phyloP scores from a whole-genome alignment of 2,329 filamentous ascomycete genomes.

The Pseudocercospora ulei region DNA sequence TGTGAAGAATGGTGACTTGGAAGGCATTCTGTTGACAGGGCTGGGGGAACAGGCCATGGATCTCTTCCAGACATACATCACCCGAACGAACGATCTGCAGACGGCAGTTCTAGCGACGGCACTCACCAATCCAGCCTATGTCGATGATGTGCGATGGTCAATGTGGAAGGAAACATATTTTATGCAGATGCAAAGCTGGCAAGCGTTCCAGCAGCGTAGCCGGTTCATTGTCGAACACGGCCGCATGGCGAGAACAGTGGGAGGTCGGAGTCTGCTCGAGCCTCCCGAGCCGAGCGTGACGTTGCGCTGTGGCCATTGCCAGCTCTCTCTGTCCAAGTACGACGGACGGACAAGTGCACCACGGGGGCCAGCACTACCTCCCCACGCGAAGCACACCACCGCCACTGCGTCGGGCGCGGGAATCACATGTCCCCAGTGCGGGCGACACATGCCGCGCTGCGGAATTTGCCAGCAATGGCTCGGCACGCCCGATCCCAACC shows the following conservation, averaged over 20 bases:
- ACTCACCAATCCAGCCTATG: slow-evolving; percentile 63
- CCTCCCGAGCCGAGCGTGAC: slow-evolving; percentile 60
- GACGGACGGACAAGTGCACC: slow-evolving; percentile 26
- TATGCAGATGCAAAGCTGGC: slow-evolving; percentile 60
- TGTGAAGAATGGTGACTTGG: slow-evolving; percentile 58
- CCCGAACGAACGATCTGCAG: slow-evolving; percentile 67
- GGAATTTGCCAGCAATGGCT: slow-evolving; percentile 54
- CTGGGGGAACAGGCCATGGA: slow-evolving; percentile 64
- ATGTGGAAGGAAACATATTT: slow-evolving; percentile 70
- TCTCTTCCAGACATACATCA: slow-evolving; percentile 64
- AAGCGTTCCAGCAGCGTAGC: slow-evolving; percentile 61
- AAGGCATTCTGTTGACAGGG: slow-evolving; percentile 68
- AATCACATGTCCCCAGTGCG: slow-evolving; percentile 52
- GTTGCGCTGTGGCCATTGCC: slow-evolving; percentile 67
- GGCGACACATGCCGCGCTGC: slow-evolving; percentile 54
- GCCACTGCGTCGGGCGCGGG: slow-evolving; percentile 33
- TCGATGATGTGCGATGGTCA: slow-evolving; percentile 64
- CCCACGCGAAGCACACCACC: slow-evolving; percentile 25
- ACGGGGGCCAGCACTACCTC: slow-evolving; percentile 13
- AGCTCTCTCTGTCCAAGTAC: slow-evolving; percentile 46
- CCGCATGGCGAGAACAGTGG: slow-evolving; percentile 53
- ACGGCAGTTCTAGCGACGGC: slow-evolving; percentile 66
- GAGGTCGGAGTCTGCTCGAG: slow-evolving; percentile 54
- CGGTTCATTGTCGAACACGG: slow-evolving; percentile 71
- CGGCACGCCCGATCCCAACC: slow-evolving; percentile 47